A percentile compares a stretch with the other conserved stretches of the same genome.
Evolutionary conservation across 371 early-diverging fungal genomes (phyloP).

Genomic region (Smittium mucronatum): DNA sequence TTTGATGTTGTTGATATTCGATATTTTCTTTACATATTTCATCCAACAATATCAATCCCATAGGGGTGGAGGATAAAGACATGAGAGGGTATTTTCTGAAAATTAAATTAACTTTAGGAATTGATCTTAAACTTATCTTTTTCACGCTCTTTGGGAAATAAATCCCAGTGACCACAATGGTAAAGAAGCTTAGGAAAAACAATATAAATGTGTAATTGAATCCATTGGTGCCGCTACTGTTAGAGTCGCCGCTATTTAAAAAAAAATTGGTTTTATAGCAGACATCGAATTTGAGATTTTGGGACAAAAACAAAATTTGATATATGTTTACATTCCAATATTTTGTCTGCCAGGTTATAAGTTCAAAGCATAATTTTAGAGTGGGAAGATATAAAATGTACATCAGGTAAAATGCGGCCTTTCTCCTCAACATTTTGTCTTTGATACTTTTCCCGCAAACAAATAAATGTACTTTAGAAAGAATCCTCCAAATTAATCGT

Average conservation of each 20-base stretch:
- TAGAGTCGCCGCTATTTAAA: background rate
- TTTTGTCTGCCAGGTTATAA: constrained; percentile 41
- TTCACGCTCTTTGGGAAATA: constrained; percentile 1
- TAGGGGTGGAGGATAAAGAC: background rate
- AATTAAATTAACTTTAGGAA: background rate
- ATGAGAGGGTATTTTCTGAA: background rate
- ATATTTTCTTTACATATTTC: background rate
- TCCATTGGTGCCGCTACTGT: background rate
- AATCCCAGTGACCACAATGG: background rate
- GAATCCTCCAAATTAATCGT: background rate
- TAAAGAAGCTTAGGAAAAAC: background rate
- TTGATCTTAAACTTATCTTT: background rate
- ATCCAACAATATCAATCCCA: background rate
- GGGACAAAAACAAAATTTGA: constrained; percentile 27
- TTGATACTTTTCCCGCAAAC: constrained; percentile 24
- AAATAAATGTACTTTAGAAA: background rate
- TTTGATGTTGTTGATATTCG: background rate
- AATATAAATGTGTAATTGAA: constrained; percentile 1
- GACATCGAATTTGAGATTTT: constrained; percentile 23
- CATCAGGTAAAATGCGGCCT: constrained; percentile 31
- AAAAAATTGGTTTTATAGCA: constrained; percentile 2
- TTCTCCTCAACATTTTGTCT: constrained; percentile 20
- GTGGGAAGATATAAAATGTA: constrained; percentile 44
- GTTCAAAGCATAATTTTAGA: constrained; percentile 41
- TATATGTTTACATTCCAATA: constrained; percentile 37